Evolutionary conservation across 768 basidiomycete species (phyloP), one percentile per base, ranked within the genome.

Genomic region (Stropharia rugosoannulata): DNA sequence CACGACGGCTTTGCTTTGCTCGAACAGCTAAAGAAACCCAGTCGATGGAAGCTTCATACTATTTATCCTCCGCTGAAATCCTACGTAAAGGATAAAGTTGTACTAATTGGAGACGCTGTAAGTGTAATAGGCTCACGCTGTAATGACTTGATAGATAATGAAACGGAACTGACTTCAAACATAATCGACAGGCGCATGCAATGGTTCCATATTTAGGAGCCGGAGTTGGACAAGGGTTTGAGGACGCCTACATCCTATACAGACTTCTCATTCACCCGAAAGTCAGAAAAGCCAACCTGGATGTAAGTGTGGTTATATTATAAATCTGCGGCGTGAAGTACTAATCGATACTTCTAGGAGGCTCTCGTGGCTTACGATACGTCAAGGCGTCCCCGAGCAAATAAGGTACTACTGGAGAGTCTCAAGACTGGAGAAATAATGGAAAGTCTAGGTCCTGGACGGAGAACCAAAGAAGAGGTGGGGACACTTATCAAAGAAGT

Each of bases 171-270:
- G 18, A 15, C 16, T 35, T 19, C 40, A 15, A 60, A 55, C n/a
- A 38, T 4, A 16, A 32, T 32, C n/a, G n/a, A n/a, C 29, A 78
- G 78, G 83, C 83, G 6, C 84, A 85, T 61, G 81, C 69, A 0
- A 84, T 84, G 83, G 59, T 76, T 32, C 83, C 85, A 1, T 82
- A 84, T 65, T 68, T 85, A 9, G 83, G 82, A 1, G 75, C 82
- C 0, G 84, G 84, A 1, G 81, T 79, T 6, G 80, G 83, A 6
- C 84, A 85, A 67, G 84, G 81, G 1, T 73, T 85, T 27, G 84
- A 85, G 60, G 84, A 85, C 56, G 77, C 75, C 0, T 75, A 76
- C 41, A 62, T 79, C 6, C 66, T 86, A 2, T 75, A 73, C 37
- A 68, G 73, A 10, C 66, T 86, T 13, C 75, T 86, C 10, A 61